Conservation (phyloP, 2,329 filamentous ascomycete species). For the Exophiala oligosperma region DNA sequence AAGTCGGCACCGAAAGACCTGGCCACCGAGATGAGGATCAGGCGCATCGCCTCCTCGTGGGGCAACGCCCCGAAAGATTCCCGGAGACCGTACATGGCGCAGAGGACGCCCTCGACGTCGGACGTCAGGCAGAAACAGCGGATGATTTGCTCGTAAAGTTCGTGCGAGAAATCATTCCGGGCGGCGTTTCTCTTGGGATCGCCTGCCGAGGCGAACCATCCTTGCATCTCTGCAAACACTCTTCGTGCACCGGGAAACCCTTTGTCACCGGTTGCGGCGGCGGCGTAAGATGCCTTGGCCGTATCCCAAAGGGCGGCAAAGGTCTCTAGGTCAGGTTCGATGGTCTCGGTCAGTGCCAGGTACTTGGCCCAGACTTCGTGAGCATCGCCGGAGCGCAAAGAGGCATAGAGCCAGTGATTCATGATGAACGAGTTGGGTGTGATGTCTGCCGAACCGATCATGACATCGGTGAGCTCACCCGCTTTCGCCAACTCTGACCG, state of each 20-base stretch:
- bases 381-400: slow-evolving; percentile 60
- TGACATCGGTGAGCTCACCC: slow-evolving; percentile 61
- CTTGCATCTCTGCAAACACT: slow-evolving; percentile 52
- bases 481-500: slow-evolving; percentile 60
- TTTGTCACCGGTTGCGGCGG: slow-evolving; percentile 46
- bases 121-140: slow-evolving; percentile 52
- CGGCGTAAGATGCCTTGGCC: slow-evolving; percentile 50
- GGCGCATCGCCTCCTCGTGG: slow-evolving; percentile 47
- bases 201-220: slow-evolving; percentile 42
- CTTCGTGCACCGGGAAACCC: slow-evolving; percentile 46
- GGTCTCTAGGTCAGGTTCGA: slow-evolving; percentile 66
- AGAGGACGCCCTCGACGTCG: slow-evolving; percentile 51
- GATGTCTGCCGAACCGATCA: slow-evolving; percentile 61
- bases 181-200: slow-evolving; percentile 32
- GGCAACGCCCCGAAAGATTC: slow-evolving; percentile 47
- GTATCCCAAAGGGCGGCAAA: slow-evolving; percentile 67
- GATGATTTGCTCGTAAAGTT: slow-evolving; percentile 54
- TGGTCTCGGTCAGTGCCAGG: slow-evolving; percentile 49
- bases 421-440: slow-evolving; percentile 71
- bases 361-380: slow-evolving; percentile 59
- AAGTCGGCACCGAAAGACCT: slow-evolving; percentile 41
- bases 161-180: slow-evolving; percentile 44
- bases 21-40: slow-evolving; percentile 52
- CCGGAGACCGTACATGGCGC: slow-evolving; percentile 50
- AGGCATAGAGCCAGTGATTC: slow-evolving; percentile 72